Percentiles rank a stretch among this genome's conserved stretches.
Evolutionary conservation across 2,329 filamentous ascomycete species (phyloP).

Genomic region (Fusarium sp.): DNA sequence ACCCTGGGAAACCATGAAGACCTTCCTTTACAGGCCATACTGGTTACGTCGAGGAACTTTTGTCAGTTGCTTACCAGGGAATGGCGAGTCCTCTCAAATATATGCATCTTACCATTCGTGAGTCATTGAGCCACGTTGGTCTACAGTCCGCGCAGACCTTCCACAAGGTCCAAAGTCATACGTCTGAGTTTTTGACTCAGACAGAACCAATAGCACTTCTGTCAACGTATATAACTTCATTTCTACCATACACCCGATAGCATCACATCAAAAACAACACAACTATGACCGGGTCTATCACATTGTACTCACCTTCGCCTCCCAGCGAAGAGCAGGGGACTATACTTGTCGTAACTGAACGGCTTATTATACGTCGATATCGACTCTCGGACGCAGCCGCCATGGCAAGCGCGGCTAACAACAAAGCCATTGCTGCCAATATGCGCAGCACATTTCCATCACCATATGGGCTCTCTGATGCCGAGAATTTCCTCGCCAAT

Average conservation of each 20-base stretch:
- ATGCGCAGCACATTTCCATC: slow-evolving; percentile 60
- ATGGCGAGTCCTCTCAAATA: not conserved
- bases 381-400: slow-evolving; percentile 53
- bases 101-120: slow-evolving; percentile 1
- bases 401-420: slow-evolving; percentile 53
- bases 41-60: slow-evolving; percentile 13
- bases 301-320: slow-evolving; percentile 41
- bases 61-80: slow-evolving; percentile 1
- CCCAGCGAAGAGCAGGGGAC: slow-evolving; percentile 47
- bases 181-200: not conserved
- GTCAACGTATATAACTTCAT: not conserved
- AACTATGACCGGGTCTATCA: slow-evolving; percentile 31
- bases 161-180: not conserved
- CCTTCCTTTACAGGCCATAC: not conserved
- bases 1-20: not conserved
- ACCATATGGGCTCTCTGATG: slow-evolving; percentile 59
- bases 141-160: not conserved
- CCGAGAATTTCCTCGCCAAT: slow-evolving; percentile 53
- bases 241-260: not conserved
- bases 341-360: slow-evolving; percentile 49
- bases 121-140: slow-evolving; percentile 9
- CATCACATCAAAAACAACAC: not conserved
- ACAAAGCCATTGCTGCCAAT: slow-evolving; percentile 52
- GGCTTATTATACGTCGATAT: slow-evolving; percentile 57
- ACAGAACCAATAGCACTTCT: not conserved